A percentile compares a stretch with the other conserved stretches of the same genome.
Conservation (phyloP, 768 basidiomycete genomes). For the Chlorophyllum brunneum region DNA sequence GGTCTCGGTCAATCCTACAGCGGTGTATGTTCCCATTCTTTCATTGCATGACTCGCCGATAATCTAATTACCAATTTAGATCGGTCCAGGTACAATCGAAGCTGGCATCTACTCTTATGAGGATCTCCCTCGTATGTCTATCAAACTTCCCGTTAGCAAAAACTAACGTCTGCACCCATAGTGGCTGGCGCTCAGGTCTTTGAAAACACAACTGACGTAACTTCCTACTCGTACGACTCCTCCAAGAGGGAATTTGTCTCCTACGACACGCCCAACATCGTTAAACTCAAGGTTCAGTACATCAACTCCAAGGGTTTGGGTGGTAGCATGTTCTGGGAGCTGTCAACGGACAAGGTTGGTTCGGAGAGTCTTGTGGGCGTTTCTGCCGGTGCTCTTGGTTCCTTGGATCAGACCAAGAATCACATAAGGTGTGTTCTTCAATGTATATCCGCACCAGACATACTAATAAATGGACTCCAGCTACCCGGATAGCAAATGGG, state of each 20-base stretch:
- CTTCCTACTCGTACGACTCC: constrained; percentile 75
- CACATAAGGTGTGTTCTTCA: constrained; percentile 47
- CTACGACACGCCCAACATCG: constrained; percentile 73
- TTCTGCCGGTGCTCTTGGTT: constrained; percentile 41
- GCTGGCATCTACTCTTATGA: constrained; percentile 79
- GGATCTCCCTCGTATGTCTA: constrained; percentile 49
- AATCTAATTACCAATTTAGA: constrained; percentile 27
- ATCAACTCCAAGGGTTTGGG: constrained; percentile 55
- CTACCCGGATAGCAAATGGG: constrained; percentile 67
- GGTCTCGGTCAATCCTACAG: constrained; percentile 66
- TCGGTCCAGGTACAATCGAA: constrained; percentile 69
- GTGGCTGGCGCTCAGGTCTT: constrained; percentile 54
- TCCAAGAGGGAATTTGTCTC: constrained; percentile 65
- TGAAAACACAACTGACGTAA: constrained; percentile 66
- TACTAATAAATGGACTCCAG: constrained; percentile 24
- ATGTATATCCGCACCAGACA: too few species aligned
- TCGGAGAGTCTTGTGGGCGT: constrained; percentile 54
- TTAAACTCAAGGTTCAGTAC: constrained; percentile 64
- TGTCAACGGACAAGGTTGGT: constrained; percentile 60
- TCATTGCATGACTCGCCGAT: not conserved
- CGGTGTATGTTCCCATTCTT: constrained; percentile 40
- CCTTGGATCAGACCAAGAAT: constrained; percentile 60
- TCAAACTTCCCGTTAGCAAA: constrained; percentile 5
- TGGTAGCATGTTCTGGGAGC: constrained; percentile 77
- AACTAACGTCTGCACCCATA: constrained; percentile 15